These are phyloP conservation scores for Mortierella sp. DNA, from an alignment of 371 early-diverging fungal species.

Conservation along the genomic window DNA sequence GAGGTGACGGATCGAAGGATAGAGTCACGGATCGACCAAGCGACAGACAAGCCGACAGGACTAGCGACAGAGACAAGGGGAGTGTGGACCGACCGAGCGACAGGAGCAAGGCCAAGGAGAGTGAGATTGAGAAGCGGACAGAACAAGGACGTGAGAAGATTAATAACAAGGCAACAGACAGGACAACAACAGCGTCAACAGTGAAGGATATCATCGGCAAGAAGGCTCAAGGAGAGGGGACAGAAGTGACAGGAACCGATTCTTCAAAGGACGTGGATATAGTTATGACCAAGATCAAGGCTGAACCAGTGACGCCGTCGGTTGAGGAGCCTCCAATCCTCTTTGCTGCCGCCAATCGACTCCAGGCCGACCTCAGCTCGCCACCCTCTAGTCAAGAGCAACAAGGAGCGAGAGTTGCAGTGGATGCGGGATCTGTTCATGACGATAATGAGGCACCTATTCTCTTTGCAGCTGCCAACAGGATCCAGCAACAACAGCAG, in stretches of 20 bases:
- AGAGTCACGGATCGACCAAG: constrained; percentile 9
- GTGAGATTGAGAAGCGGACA: constrained; percentile 7
- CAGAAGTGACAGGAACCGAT: not conserved
- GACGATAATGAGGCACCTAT: constrained; percentile 30
- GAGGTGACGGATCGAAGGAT: constrained; percentile 12
- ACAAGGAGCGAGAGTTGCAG: not conserved
- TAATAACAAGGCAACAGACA: not conserved
- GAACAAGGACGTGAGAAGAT: not conserved
- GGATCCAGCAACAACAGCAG: constrained; percentile 33
- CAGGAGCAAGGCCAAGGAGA: not conserved
- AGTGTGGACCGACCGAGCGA: not conserved
- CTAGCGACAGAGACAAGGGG: not conserved
- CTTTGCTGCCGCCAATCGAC: constrained; percentile 36
- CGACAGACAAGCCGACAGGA: not conserved
- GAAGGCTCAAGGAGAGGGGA: not conserved
- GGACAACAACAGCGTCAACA: not conserved
- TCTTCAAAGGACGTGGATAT: not conserved
- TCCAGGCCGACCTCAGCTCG: constrained; percentile 19
- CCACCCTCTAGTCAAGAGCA: not conserved
- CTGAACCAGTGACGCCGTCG: not conserved
- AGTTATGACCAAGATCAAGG: not conserved
- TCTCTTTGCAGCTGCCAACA: constrained; percentile 37
- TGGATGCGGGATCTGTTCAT: not conserved
- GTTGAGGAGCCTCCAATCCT: constrained; percentile 31
- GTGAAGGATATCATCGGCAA: not conserved